Conservation (phyloP, 495 filamentous ascomycete species). For the Parachaetomium inaequale region DNA sequence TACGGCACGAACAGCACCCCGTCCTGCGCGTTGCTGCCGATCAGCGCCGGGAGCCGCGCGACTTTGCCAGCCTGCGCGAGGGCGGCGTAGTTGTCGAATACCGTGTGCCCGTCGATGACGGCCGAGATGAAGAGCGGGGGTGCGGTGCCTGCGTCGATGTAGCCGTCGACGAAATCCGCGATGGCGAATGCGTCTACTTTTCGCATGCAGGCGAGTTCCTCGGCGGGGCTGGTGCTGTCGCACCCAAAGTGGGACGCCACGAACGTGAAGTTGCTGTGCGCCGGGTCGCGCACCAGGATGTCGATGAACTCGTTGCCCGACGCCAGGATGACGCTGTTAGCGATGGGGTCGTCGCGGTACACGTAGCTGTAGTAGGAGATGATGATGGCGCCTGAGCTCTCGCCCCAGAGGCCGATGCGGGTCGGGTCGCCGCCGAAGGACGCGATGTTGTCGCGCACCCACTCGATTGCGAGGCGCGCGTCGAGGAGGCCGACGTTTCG, state of each 20-base stretch:
- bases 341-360: conserved; percentile 45
- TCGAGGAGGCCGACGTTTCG: conserved; percentile 63
- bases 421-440: conserved; percentile 58
- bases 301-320: conserved; percentile 7
- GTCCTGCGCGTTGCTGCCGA: conserved; percentile 26
- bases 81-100: not conserved
- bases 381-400: conserved; percentile 50
- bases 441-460: conserved; percentile 55
- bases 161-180: not conserved
- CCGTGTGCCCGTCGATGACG: not conserved
- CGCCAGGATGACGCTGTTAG: conserved; percentile 46
- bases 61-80: not conserved
- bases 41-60: conserved; percentile 18
- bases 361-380: conserved; percentile 55
- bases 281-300: not conserved
- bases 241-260: not conserved
- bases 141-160: not conserved
- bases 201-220: conserved; percentile 3
- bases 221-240: not conserved
- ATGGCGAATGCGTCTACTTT: not conserved
- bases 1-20: conserved; percentile 22
- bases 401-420: conserved; percentile 53
- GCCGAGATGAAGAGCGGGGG: not conserved
- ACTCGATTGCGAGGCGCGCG: conserved; percentile 58
- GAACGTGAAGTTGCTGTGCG: conserved; percentile 1